phyloP scores from a whole-genome alignment of 179 eudicot genomes.

The Carnegiea gigantea region DNA sequence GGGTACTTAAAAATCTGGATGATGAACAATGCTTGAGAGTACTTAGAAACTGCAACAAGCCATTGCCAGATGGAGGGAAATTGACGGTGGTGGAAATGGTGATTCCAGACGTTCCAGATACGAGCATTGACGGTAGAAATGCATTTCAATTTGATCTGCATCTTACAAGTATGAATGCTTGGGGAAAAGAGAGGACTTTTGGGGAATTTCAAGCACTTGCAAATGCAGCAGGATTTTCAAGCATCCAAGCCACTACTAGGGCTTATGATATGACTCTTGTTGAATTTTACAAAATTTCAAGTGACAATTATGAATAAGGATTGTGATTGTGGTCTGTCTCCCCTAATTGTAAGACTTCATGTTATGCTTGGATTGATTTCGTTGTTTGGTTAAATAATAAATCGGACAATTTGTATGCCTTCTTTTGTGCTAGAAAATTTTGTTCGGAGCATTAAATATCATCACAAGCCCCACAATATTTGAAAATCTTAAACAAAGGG shows the following conservation, averaged over 20 bases:
- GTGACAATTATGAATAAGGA: not conserved
- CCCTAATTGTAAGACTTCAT: too few relatives aligned
- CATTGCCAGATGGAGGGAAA: slow-evolving; percentile 20
- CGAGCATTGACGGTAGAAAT: not conserved
- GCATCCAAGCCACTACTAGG: slow-evolving; percentile 15
- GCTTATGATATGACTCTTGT: slow-evolving; percentile 19
- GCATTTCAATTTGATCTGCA: slow-evolving; percentile 11
- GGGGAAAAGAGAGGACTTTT: slow-evolving; percentile 21
- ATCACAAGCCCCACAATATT: too few relatives aligned
- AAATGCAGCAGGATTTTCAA: slow-evolving; percentile 18
- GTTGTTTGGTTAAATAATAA: too few relatives aligned
- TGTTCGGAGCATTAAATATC: too few relatives aligned
- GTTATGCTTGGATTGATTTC: too few relatives aligned
- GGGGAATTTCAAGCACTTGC: slow-evolving; percentile 17
- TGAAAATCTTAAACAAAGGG: too few relatives aligned
- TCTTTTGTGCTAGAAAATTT: too few relatives aligned
- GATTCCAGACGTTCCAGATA: slow-evolving; percentile 19
- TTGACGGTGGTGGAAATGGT: slow-evolving; percentile 22
- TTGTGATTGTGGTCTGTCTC: not conserved
- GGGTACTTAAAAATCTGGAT: slow-evolving; percentile 13
- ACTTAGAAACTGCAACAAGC: slow-evolving; percentile 10
- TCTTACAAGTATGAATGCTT: slow-evolving; percentile 13
- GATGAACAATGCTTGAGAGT: slow-evolving; percentile 21
- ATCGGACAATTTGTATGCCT: too few relatives aligned
- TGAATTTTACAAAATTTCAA: slow-evolving; percentile 24